Conservation (phyloP, 805 yeast genomes). For the Sugiyamaella americana region DNA sequence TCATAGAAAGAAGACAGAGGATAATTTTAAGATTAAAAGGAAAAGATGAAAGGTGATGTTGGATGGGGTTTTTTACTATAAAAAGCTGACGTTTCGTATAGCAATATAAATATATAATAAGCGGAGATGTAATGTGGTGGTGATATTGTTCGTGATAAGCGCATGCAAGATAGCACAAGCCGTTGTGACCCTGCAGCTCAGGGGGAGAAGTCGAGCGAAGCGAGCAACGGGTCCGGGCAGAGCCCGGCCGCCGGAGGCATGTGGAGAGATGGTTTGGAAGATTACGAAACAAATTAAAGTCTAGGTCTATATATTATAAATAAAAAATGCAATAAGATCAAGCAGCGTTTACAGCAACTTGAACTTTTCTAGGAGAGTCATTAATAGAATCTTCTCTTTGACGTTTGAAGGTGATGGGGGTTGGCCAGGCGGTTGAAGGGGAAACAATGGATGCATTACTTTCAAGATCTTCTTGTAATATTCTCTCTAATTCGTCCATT, state of each 20-base stretch:
- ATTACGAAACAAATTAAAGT: no score
- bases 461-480: background rate
- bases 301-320: no score
- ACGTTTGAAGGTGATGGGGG: background rate
- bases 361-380: background rate
- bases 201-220: background rate
- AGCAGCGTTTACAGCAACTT: background rate
- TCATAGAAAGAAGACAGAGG: no score
- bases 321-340: background rate
- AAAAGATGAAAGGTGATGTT: no score
- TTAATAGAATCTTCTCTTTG: background rate
- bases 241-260: background rate
- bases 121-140: no score
- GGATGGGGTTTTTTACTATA: no score
- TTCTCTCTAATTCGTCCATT: slow-evolving; percentile 13
- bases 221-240: background rate
- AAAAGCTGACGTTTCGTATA: no score
- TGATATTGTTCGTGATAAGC: no score
- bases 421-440: background rate
- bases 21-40: no score
- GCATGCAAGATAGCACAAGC: background rate
- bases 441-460: background rate
- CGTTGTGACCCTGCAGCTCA: background rate
- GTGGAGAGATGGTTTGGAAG: background rate
- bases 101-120: no score